Evolutionary conservation across 2,329 filamentous ascomycete species (phyloP), one percentile per base, ranked within the genome.

Genomic region (Grosmannia serpens): DNA sequence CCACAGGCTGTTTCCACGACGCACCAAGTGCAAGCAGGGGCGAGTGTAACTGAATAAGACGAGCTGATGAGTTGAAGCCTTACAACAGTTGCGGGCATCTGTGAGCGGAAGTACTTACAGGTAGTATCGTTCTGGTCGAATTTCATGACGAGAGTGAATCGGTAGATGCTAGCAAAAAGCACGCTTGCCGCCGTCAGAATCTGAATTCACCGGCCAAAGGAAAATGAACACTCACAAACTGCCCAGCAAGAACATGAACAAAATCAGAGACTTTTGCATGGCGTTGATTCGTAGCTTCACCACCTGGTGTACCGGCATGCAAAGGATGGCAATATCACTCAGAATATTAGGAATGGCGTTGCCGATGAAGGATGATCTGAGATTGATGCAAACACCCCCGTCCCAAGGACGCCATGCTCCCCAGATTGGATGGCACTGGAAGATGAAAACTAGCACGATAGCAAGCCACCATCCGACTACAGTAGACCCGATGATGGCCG

Each of bases 311-410:
- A 62, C 57, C 7, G 64, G 63, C 54, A 66, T 59, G 31, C 49
- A 47, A 7, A 75, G 60, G 57, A 75, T 74, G 50, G 67, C 65
- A 1, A 72, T 57, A 59, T 75, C 72, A 9, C 68, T 71, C n/a
- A 70, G 49, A 54, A 74, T 72, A 55, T 73, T 74, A 4, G 73
- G 73, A 0, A 76, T 67, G 5, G 70, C 70, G 63, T 76, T 76
- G n/a, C 71, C 73, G 54, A 77, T 70, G 55, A 77, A 74, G 3
- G 67, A 69, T 3, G 61, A 67, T 62, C 70, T 70, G 5, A 71
- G 65, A 58, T 75, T 64, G 63, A 76, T 73, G 61, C 75, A 77
- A 2, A 60, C 64, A 1, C 73, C 73, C 1, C 65, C 63, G 5
- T 70, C 58, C n/a, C 59, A 67, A 0, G 66, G 66, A 27, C 69